Base-by-base conservation (phyloP, 306 rosid genomes). In the Hippophae rhamnoides region DNA sequence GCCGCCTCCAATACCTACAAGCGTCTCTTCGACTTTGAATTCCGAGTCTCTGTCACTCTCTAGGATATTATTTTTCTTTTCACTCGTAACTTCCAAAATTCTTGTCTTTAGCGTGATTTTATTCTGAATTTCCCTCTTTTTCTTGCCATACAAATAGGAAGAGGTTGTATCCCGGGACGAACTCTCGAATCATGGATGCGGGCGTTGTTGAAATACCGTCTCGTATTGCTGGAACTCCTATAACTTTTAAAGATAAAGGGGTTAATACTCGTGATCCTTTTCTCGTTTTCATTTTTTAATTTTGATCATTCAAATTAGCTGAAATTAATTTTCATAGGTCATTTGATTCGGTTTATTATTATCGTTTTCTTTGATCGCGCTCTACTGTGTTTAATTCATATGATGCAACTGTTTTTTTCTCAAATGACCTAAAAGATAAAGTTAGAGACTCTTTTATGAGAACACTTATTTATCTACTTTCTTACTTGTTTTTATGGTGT, bases 171-270 rank as follows among this genome's bases (percentile, higher is more conserved):
- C 63, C 74, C 7, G 71, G 59, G 3, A 58, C 62, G 52, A 53
- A 27, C 62, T 75, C 75, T 45, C 57, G 25, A 12, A 54, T 65
- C 53, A 73, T 80, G 83, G 87, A 86, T 64, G 63, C 82, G 47
- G 90, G 80, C 27, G 79, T 79, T 9, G 43, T 81, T 18, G 84
- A 71, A 71, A 62, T 75, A 44, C 58, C 78, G 7, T 79, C 89
- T 38, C 66, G 58, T 55, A 56, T 65, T 26, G 52, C 13, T 11
- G 68, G 64, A 47, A 55, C 72, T 48, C 18, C 78, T 25, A 72
- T 74, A 54, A 61, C 66, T 43, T 65, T 56, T 49, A 80, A 73
- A 45, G 72, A 69, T 40, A 81, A 78, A 60, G 86, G 70, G 84
- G 96, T 82, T 72, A 47, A 43, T 31, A 31, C 4, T 9, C 40